Conservation (phyloP, 164 flowering plant genomes). For the Chimonanthus salicifolius region DNA sequence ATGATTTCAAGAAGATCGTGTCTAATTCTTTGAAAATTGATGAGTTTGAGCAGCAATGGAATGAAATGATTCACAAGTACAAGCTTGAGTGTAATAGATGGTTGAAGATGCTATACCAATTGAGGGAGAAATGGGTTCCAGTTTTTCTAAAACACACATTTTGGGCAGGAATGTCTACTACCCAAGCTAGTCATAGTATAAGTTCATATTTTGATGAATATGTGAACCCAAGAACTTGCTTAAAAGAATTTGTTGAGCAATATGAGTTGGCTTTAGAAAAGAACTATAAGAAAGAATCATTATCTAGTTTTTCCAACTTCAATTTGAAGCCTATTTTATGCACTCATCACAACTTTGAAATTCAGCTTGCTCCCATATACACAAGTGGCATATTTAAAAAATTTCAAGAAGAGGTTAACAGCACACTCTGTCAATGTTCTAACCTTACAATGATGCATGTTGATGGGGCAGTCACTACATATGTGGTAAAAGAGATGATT, state of each 20-base stretch:
- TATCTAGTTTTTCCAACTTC: conserved; percentile 38
- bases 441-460: not conserved
- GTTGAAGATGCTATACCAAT: conserved; percentile 56
- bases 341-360: conserved; percentile 41
- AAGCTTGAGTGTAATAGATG: conserved; percentile 50
- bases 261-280: conserved; percentile 34
- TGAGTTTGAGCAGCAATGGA: conserved; percentile 68
- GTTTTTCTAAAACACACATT: conserved; percentile 61
- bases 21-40: conserved; percentile 53
- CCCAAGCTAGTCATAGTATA: conserved; percentile 28
- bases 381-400: conserved; percentile 39
- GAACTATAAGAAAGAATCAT: conserved; percentile 37
- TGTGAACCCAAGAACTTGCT: conserved; percentile 8
- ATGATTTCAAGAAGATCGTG: conserved; percentile 58
- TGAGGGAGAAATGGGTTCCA: conserved; percentile 64
- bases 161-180: conserved; percentile 36
- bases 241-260: too few relatives aligned
- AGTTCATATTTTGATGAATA: conserved; percentile 49
- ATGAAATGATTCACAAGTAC: conserved; percentile 45
- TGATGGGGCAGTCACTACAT: conserved; percentile 3
- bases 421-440: conserved; percentile 21
- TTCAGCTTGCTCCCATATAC: conserved; percentile 39
- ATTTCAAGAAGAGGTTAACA: conserved; percentile 45
- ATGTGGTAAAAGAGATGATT: too few relatives aligned
- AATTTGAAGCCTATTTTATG: conserved; percentile 23